Evolutionary conservation across 1,284 basidiomycete genomes (phyloP), one percentile per base, ranked within the genome.

Genomic region (Xerocomus minutiporus): DNA sequence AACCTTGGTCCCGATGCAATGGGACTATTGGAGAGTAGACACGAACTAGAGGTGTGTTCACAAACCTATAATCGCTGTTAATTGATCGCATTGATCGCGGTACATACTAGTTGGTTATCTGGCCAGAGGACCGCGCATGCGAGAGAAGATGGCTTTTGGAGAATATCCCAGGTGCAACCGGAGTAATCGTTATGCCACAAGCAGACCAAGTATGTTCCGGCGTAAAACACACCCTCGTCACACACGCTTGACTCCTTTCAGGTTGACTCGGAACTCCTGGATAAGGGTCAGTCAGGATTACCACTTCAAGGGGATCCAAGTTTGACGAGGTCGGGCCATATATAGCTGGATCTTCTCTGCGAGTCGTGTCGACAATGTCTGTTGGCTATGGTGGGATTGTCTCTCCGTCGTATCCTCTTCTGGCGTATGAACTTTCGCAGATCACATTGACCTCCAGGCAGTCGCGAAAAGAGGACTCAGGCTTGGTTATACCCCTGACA

Each of bases 401-500:
- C 66, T 15, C 20, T 36, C 40, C 12, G 20, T 39, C n/a, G 11
- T 26, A 48, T 48, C 45, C 20, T 32, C 20, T 5, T 20, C 13
- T 11, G 25, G 13, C 15, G 20, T 11, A 26, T 41, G 26, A 43
- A 26, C 13, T 40, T 32, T 39, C 56, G 28, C 54, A 92, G 95
- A 98, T 59, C 96, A 98, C 62, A 80, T 94, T 46, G 82, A 89
- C 56, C 71, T 90, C 0, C 65, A 73, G 8, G 80, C 81, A 15
- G 71, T 87, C n/a, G 78, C 82, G n/a, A 72, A 77, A 58, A 79
- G 83, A 15, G 76, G 79, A 2, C 78, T 98, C 55, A 82, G 80
- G 46, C 71, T 98, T 11, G 96, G 96, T 5, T 93, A 94, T 70
- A 97, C 94, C 0, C 94, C 94, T 0, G 88, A 92, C 53, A 87